Evolutionary conservation across 2,329 filamentous ascomycete species (phyloP), one percentile per base, ranked within the genome.

Genomic region (Pseudohalonectria lignicola): DNA sequence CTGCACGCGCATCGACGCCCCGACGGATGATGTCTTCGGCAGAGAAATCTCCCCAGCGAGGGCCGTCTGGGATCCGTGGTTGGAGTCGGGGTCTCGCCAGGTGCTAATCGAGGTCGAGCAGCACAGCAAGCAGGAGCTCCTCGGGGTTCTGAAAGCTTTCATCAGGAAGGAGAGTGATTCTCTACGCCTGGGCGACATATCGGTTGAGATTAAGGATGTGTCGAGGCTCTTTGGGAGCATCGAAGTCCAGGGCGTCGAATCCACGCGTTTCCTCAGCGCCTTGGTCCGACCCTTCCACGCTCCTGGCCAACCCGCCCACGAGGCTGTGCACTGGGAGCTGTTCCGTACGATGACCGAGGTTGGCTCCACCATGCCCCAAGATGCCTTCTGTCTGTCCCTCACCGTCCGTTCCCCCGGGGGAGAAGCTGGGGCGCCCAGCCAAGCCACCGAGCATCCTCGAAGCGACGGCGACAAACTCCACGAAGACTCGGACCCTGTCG

Each of bases 71-170:
- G 31, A 37, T n/a, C 35, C 35, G n/a, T n/a, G n/a, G n/a, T n/a
- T n/a, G n/a, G n/a, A n/a, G n/a, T n/a, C n/a, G n/a, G n/a, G n/a
- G n/a, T n/a, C n/a, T n/a, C 35, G 35, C 13, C 25, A 37, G 29
- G 35, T 31, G n/a, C 35, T 37, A 5, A 31, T 37, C 4, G 35
- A 37, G 28, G 28, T 37, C 18, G 35, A 37, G 15, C 28, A 25
- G 3, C 25, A 37, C 13, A 37, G 21, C 12, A 18, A 20, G 26
- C 66, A 78, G 39, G 71, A 73, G 28, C 65, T 90, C 9, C 55
- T 96, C 25, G 76, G 66, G 49, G 69, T 67, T 5, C 49, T 94
- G 2, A 12, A 79, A 82, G 1, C 57, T 86, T 26, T 26, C n/a
- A n/a, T n/a, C n/a, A n/a, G n/a, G 32, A 63, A 63, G 1, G 68